Base-by-base conservation (phyloP, 768 basidiomycete genomes). In the Boletellus ananiceps region DNA sequence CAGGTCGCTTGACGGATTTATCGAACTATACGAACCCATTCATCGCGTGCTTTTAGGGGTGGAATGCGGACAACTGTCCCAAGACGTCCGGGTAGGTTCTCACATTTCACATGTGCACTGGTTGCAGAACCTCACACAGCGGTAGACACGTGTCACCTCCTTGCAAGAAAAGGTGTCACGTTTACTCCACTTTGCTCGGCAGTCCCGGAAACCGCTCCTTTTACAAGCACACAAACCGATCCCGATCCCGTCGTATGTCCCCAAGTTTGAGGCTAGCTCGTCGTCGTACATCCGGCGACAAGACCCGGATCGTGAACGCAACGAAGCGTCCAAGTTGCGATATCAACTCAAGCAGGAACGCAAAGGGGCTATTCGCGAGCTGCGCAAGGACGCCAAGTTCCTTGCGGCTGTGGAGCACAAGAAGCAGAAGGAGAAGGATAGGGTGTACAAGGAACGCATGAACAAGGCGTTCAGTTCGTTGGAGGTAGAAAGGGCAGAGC, bases 221-320 rank as follows among this genome's bases (percentile, higher is more conserved):
- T 77, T 98, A 18, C 96, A 99, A 72, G 77, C 87, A 3, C 95
- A 98, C 74, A 96, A 94, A 66, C 90, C 93, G 0, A 95, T 98
- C 40, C 92, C 96, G 5, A 97, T 99, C 57, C 82, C 93, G 4
- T 81, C 93, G 0, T 93, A 91, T 68, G 78, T 92, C 21, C 96
- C 96, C 61, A 95, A 93, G 66, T 99, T 99, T 69, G 93, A 94
- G 59, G 69, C 74, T 9, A 74, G 77, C 2, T 79, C 79, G 0
- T 91, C 90, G 6, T 84, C 80, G 37, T 90, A 88, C 64, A 70
- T 85, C 52, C 85, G 84, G 43, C 74, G 76, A 46, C 87, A 87
- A 62, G 96, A 98, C 67, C 94, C 95, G 8, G 93, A 99, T 67
- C 83, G 82, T 52, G 93, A 95, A 60, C 83, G 90, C 35, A 93